These are phyloP conservation scores for Candida saitoana DNA, from an alignment of 805 yeast genomes.

Conservation along the genomic window DNA sequence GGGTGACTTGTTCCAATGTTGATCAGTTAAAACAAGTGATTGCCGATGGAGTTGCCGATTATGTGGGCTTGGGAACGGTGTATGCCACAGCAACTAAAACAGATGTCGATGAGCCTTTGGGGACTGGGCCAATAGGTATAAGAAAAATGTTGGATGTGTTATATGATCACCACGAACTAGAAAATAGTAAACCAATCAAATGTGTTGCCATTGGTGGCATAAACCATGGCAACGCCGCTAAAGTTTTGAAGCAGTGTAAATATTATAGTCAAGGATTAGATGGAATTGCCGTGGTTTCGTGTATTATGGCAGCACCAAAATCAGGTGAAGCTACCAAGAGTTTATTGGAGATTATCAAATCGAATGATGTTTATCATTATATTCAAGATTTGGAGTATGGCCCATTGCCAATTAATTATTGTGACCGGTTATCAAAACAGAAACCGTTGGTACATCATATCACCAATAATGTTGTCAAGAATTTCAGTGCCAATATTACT, in stretches of 20 bases:
- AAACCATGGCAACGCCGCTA: constrained; percentile 56
- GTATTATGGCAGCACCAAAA: constrained; percentile 63
- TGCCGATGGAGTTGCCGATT: constrained; percentile 55
- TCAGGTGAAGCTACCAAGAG: constrained; percentile 50
- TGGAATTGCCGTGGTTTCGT: constrained; percentile 89
- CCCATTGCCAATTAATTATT: background rate
- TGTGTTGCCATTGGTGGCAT: constrained; percentile 84
- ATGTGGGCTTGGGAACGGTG: constrained; percentile 81
- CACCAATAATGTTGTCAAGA: constrained; percentile 84
- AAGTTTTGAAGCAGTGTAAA: constrained; percentile 50
- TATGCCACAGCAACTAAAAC: constrained; percentile 73
- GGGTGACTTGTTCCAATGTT: constrained; percentile 65
- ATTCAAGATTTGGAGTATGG: background rate
- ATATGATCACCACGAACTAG: constrained; percentile 14
- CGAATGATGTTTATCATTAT: constrained; percentile 5
- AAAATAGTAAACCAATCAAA: constrained; percentile 35
- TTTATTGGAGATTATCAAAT: constrained; percentile 25
- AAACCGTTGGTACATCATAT: constrained; percentile 67
- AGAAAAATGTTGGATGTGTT: constrained; percentile 49
- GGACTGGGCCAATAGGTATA: constrained; percentile 63
- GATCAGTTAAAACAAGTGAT: constrained; percentile 54
- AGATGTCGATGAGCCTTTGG: constrained; percentile 45
- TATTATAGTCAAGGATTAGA: constrained; percentile 49
- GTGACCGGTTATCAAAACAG: background rate
- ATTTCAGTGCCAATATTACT: constrained; percentile 82